Base-by-base conservation (phyloP, 257 asterid species). In the Solanum peruvianum region DNA sequence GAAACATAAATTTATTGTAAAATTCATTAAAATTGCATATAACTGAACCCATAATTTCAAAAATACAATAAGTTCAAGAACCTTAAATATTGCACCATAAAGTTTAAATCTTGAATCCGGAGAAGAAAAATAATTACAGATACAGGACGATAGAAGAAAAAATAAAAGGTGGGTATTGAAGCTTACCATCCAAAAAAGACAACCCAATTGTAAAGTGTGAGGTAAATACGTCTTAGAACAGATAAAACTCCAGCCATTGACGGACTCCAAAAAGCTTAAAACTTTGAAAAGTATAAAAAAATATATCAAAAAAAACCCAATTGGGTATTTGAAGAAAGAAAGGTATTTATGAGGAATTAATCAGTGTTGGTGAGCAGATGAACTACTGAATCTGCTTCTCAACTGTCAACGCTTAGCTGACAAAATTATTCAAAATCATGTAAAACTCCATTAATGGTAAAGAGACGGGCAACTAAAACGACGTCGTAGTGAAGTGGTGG, bases 181-280 rank as follows among this genome's bases (percentile, higher is more conserved):
- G 72, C 11, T 33, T 91, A 88, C 99, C 99, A 97, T 86, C 99
- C 99, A 87, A 91, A 33, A 89, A 95, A 94, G 66, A 97, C 89
- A 4, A 91, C 42, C 99, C 98, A 97, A 86, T 96, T 97, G 94
- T 97, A 94, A 85, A 91, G 23, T 21, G 91, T 80, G 89, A 97
- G 99, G 93, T 95, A 97, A 58, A 91, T 45, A 64, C 98, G 94
- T 76, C 91, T 93, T 87, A 91, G 52, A 39, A 92, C 73, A 66
- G 98, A 89, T 87, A 87, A 83, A 16, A 89, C 52, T 84, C 95
- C 94, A 87, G 96, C 97, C 98, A 96, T 96, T 82, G 87, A 45
- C 83, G 9, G 29, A 35, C 80, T 2, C 29, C 9, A 72, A 72
- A 11, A 72, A 72, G 62, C 80, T 69, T 21, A 15, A 72, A 62